Conservation (phyloP, 2,329 filamentous ascomycete genomes). For the Bipolaris oryzae region DNA sequence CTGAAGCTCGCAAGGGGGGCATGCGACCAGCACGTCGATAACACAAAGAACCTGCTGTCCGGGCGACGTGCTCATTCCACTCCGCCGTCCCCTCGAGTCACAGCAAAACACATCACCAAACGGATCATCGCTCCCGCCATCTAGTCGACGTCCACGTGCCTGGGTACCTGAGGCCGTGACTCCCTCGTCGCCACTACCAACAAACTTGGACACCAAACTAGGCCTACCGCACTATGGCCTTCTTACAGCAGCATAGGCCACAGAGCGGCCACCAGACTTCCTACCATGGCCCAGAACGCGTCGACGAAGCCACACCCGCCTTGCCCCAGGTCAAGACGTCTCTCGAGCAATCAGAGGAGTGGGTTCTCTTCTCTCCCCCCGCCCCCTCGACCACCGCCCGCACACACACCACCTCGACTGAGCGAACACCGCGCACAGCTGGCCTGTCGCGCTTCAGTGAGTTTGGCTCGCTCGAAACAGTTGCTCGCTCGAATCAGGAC, state of each 20-base stretch:
- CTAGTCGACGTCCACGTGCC: slow-evolving; percentile 26
- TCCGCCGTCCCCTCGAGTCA: not conserved
- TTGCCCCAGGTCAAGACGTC: slow-evolving; percentile 52
- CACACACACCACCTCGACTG: slow-evolving; percentile 69
- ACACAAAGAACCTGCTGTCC: slow-evolving; percentile 11
- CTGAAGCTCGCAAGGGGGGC: slow-evolving; percentile 25
- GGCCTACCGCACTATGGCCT: slow-evolving; percentile 42
- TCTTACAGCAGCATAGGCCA: slow-evolving; percentile 48
- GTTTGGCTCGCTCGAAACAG: slow-evolving; percentile 76
- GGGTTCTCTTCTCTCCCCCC: slow-evolving; percentile 85
- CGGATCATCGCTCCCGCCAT: slow-evolving; percentile 9
- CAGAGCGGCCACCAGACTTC: slow-evolving; percentile 44
- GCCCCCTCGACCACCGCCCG: slow-evolving; percentile 68
- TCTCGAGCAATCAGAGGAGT: slow-evolving; percentile 82
- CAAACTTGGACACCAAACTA: slow-evolving; percentile 11
- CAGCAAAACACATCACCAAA: not conserved
- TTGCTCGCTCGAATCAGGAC: slow-evolving; percentile 61
- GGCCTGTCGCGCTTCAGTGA: slow-evolving; percentile 79
- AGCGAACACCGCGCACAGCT: slow-evolving; percentile 68
- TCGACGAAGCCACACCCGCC: slow-evolving; percentile 30
- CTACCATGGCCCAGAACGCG: slow-evolving; percentile 37
- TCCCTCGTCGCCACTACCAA: slow-evolving; percentile 19
- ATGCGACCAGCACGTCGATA: slow-evolving; percentile 25
- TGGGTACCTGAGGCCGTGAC: slow-evolving; percentile 21
- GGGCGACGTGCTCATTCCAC: slow-evolving; percentile 11